Conservation (phyloP, 768 basidiomycete species). For the Pleurotus sapidus region DNA sequence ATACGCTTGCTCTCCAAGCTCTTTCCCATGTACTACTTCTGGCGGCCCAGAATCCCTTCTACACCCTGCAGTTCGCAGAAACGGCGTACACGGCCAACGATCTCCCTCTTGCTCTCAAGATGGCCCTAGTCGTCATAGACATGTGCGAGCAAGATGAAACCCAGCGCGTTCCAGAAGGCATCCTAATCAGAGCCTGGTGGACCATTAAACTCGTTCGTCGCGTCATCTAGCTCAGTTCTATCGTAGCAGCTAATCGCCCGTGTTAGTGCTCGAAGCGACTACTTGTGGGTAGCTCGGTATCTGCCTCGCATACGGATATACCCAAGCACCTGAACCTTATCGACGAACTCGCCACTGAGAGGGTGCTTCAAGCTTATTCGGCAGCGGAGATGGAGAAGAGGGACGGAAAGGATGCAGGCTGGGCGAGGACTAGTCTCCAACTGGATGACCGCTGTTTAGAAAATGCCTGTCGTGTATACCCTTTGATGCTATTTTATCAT, state of each 20-base stretch:
- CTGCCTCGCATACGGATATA: slow-evolving; percentile 55
- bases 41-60: slow-evolving; percentile 83
- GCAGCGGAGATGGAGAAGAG: slow-evolving; percentile 1
- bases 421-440: slow-evolving; percentile 6
- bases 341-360: slow-evolving; percentile 72
- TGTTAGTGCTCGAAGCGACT: slow-evolving; percentile 61
- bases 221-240: neutral
- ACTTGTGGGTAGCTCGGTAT: slow-evolving; percentile 36
- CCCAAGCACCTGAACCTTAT: slow-evolving; percentile 58
- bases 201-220: slow-evolving; percentile 74
- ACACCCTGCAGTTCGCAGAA: slow-evolving; percentile 82
- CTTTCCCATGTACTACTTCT: slow-evolving; percentile 81
- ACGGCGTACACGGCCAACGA: slow-evolving; percentile 82
- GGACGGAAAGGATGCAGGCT: slow-evolving; percentile 1
- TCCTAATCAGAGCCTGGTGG: slow-evolving; percentile 76
- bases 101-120: slow-evolving; percentile 71
- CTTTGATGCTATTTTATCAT: neutral
- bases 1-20: slow-evolving; percentile 67
- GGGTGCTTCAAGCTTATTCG: slow-evolving; percentile 58
- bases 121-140: slow-evolving; percentile 75
- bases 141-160: slow-evolving; percentile 63
- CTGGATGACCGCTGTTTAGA: slow-evolving; percentile 9
- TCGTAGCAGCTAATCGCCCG: neutral
- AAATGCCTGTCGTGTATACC: neutral
- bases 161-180: slow-evolving; percentile 46